A percentile compares a stretch with the other conserved stretches of the same genome.
These are phyloP conservation scores for Diaporthe citriasiana DNA, from an alignment of 2,329 filamentous ascomycete genomes.

Conservation along the genomic window DNA sequence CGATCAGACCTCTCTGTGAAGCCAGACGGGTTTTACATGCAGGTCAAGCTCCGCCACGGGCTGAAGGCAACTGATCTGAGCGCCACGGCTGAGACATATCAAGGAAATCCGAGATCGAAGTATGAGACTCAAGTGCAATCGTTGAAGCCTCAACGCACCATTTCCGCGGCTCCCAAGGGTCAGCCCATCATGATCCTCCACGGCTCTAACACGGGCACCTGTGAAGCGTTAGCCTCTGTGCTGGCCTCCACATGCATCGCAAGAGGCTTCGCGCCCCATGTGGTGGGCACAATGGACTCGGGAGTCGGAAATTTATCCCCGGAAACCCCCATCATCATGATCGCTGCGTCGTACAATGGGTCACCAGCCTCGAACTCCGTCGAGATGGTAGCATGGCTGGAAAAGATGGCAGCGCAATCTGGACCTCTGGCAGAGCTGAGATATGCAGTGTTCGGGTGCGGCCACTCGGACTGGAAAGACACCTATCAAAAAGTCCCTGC, in stretches of 20 bases:
- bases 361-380: constrained; percentile 80
- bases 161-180: not conserved
- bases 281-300: constrained; percentile 69
- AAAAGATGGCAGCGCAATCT: constrained; percentile 12
- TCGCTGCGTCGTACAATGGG: constrained; percentile 82
- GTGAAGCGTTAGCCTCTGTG: constrained; percentile 76
- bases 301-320: constrained; percentile 56
- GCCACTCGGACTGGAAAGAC: constrained; percentile 10
- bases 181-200: constrained; percentile 73
- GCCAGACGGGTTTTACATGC: constrained; percentile 72
- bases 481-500: not conserved
- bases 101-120: not conserved
- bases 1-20: constrained; percentile 71
- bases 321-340: constrained; percentile 74
- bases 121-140: not conserved
- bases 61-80: constrained; percentile 44
- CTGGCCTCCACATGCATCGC: constrained; percentile 70
- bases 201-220: constrained; percentile 84
- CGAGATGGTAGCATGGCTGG: constrained; percentile 65
- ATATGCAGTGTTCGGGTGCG: constrained; percentile 1
- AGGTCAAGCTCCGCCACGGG: constrained; percentile 65
- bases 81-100: not conserved
- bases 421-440: not conserved
- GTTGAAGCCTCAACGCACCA: not conserved
- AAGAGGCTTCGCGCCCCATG: constrained; percentile 71